Evolutionary conservation across 345 rosid species (phyloP).

Genomic region (Hibiscus trionum): DNA sequence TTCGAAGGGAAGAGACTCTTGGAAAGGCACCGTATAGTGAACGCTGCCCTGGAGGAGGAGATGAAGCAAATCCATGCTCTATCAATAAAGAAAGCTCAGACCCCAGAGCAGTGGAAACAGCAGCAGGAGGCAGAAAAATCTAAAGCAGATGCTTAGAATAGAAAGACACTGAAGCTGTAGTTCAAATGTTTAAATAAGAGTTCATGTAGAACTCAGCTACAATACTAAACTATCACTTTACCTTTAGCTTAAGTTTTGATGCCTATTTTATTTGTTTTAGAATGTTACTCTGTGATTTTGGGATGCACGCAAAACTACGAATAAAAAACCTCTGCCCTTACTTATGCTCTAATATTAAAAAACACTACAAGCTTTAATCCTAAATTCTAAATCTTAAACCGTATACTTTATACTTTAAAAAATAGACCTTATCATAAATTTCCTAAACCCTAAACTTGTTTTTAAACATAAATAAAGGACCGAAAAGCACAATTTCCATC

Average conservation of each 20-base stretch:
- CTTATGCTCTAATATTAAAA: no score
- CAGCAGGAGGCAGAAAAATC: neutral
- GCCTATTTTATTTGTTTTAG: neutral
- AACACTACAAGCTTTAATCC: no score
- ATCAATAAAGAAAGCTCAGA: constrained; percentile 21
- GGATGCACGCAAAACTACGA: no score
- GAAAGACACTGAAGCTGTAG: neutral
- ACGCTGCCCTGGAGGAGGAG: constrained; percentile 70
- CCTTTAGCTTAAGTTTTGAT: neutral
- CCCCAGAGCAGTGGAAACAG: neutral
- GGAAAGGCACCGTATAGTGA: constrained; percentile 78
- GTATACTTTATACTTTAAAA: no score
- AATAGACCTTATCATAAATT: no score
- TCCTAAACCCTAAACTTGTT: no score
- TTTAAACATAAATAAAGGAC: no score
- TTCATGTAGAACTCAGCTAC: neutral
- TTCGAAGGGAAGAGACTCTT: constrained; percentile 85
- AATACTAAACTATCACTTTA: neutral
- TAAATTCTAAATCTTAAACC: no score
- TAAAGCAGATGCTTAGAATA: neutral
- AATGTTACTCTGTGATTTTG: neutral
- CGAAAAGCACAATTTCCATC: no score
- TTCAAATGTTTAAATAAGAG: neutral
- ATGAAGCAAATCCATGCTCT: constrained; percentile 89
- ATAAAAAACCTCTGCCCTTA: no score